Base-by-base conservation (phyloP, 495 filamentous ascomycete genomes). In the Wilcoxina mikolae region DNA sequence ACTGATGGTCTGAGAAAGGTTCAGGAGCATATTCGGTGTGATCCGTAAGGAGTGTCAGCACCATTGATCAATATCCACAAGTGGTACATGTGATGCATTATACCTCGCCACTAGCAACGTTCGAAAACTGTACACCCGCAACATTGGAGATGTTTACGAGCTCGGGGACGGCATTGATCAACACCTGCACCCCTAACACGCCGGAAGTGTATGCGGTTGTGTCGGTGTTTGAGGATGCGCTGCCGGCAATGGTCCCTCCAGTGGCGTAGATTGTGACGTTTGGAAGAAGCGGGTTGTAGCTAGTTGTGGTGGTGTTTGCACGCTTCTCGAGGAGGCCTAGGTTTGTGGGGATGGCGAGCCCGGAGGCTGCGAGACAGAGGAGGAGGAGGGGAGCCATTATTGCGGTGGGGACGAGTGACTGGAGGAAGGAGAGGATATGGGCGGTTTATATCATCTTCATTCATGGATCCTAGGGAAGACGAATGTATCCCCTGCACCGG, bases 211-310 rank as follows among this genome's bases (percentile, higher is more conserved):
- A 76, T 22, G 72, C 72, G 15, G 70, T 68, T 23, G 72, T 76
- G 44, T 73, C 68, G 25, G 69, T 73, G 47, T 68, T 69, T 48
- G 68, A 66, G 47, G 59, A 53, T 12, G 66, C 68, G 45, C 64
- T 66, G 4, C 71, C 72, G 26, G 73, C 72, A 56, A 76, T 76
- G 11, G 73, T 75, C 31, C 72, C 72, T 62, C 69, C 73, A 0
- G 73, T 75, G 3, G 73, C 71, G 53, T 73, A 71, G 51, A 76
- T 71, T 26, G 72, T 74, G 22, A 76, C 68, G 56, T 74, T 76
- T 4, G 72, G 73, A 0, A 76, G 68, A 42, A 64, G 66, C 26
- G 68, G 54, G 41, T 74, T 73, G 64, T 39, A 39, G n/a, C n/a
- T n/a, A n/a, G n/a, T n/a, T n/a, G n/a, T n/a, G n/a, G n/a, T n/a